Conservation (phyloP, 495 filamentous ascomycete genomes). For the Aspergillus egyptiacus region DNA sequence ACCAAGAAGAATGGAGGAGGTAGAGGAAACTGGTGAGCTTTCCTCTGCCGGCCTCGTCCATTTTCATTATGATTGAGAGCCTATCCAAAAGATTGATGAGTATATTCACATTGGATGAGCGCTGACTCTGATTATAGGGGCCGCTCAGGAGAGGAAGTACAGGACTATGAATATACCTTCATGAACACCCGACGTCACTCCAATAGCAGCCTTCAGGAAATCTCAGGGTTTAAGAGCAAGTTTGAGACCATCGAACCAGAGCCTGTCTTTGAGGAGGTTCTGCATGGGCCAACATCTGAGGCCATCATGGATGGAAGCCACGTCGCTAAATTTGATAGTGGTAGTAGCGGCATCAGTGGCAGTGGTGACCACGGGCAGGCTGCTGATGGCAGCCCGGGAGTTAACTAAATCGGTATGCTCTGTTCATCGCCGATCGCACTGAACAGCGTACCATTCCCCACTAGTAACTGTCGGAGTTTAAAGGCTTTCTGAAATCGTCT, state of each 20-base stretch:
- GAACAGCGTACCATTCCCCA: not conserved
- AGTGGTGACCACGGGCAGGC: not conserved
- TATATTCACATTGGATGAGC: not conserved
- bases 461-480: not conserved
- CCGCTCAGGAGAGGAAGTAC: slow-evolving; percentile 70
- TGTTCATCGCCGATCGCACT: not conserved
- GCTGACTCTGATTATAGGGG: slow-evolving; percentile 53
- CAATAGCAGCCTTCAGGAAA: slow-evolving; percentile 71
- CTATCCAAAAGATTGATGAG: not conserved
- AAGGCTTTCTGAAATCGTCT: not conserved
- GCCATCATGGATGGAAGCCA: slow-evolving; percentile 5
- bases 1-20: slow-evolving; percentile 94
- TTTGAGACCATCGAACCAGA: slow-evolving; percentile 80
- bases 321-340: slow-evolving; percentile 24
- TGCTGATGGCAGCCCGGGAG: not conserved
- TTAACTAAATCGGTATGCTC: not conserved
- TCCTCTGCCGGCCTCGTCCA: slow-evolving; percentile 2
- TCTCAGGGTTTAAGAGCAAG: slow-evolving; percentile 75
- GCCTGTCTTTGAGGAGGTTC: slow-evolving; percentile 80
- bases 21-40: slow-evolving; percentile 83
- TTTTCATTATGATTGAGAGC: not conserved
- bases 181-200: slow-evolving; percentile 84
- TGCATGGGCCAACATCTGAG: slow-evolving; percentile 55
- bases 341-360: slow-evolving; percentile 17
- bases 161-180: slow-evolving; percentile 74